Percentiles rank a stretch among this genome's conserved stretches.
Conservation (phyloP, 352 stramenopile species). For the Albugo candida region DNA sequence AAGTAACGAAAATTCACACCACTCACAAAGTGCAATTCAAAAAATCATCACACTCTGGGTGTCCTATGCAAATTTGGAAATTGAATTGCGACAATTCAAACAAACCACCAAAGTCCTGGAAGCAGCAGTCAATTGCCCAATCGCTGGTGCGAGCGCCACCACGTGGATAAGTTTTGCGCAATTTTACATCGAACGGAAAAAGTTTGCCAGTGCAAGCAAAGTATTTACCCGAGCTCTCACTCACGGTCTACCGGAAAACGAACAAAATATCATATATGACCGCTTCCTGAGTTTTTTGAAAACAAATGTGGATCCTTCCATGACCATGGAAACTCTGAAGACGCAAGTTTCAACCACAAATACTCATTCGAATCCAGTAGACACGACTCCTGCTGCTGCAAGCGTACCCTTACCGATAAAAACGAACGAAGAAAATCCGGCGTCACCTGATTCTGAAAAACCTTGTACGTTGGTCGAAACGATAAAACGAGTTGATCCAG, state of each 20-base stretch:
- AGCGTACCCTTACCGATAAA: slow-evolving; percentile 5
- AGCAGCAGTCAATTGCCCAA: slow-evolving; percentile 23
- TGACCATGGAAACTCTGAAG: slow-evolving; percentile 31
- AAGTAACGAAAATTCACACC: neutral
- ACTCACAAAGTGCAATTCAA: neutral
- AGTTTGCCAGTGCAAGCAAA: slow-evolving; percentile 56
- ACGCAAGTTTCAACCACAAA: slow-evolving; percentile 11
- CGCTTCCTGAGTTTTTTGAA: slow-evolving; percentile 41
- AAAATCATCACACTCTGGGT: slow-evolving; percentile 24
- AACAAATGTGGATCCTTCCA: slow-evolving; percentile 30
- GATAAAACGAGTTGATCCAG: neutral
- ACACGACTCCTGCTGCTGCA: neutral
- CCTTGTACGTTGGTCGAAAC: neutral
- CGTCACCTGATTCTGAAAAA: neutral
- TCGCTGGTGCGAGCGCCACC: slow-evolving; percentile 14
- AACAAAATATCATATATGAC: slow-evolving; percentile 24
- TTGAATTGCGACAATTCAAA: slow-evolving; percentile 66
- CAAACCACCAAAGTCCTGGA: slow-evolving; percentile 69
- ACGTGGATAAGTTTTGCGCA: slow-evolving; percentile 48
- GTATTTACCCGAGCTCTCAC: slow-evolving; percentile 40
- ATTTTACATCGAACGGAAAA: slow-evolving; percentile 55
- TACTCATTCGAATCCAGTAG: neutral
- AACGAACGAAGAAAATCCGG: neutral
- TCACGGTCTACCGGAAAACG: slow-evolving; percentile 2
- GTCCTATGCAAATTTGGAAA: slow-evolving; percentile 52